These are phyloP conservation scores for Fonsecaea erecta DNA, from an alignment of 2,329 filamentous ascomycete species.

Conservation along the genomic window DNA sequence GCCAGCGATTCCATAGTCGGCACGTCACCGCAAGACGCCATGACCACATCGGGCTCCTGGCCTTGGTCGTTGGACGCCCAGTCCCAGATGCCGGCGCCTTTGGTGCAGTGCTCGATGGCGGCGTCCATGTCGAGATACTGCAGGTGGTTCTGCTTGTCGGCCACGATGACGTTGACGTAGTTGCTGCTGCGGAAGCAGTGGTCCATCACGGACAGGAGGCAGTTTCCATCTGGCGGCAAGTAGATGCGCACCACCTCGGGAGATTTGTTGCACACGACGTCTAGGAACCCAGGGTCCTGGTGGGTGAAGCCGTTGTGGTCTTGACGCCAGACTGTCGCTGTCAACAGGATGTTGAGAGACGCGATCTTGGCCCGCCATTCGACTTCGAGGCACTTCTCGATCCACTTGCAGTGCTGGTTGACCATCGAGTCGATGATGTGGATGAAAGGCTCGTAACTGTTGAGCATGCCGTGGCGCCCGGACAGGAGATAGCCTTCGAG, in stretches of 20 bases:
- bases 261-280: constrained; percentile 78
- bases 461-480: constrained; percentile 75
- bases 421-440: constrained; percentile 86
- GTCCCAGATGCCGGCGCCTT: constrained; percentile 78
- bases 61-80: constrained; percentile 74
- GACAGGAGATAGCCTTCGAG: constrained; percentile 77
- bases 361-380: constrained; percentile 75
- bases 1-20: constrained; percentile 75
- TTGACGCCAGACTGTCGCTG: constrained; percentile 78
- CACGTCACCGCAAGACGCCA: constrained; percentile 77
- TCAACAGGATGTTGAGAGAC: constrained; percentile 79
- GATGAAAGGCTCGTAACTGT: constrained; percentile 82
- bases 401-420: constrained; percentile 84
- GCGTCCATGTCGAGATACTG: constrained; percentile 76
- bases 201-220: constrained; percentile 73
- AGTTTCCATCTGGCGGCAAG: constrained; percentile 79
- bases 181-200: constrained; percentile 75
- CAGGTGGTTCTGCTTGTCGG: constrained; percentile 78
- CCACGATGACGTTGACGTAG: constrained; percentile 81
- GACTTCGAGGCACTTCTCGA: constrained; percentile 79
- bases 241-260: constrained; percentile 81
- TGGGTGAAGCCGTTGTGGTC: constrained; percentile 85
- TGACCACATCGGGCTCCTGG: constrained; percentile 72
- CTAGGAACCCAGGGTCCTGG: constrained; percentile 79
- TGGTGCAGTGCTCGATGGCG: constrained; percentile 75